Percentiles rank a stretch among this genome's conserved stretches.
Conservation (phyloP, 768 basidiomycete genomes). For the Melanogaster broomeanus region DNA sequence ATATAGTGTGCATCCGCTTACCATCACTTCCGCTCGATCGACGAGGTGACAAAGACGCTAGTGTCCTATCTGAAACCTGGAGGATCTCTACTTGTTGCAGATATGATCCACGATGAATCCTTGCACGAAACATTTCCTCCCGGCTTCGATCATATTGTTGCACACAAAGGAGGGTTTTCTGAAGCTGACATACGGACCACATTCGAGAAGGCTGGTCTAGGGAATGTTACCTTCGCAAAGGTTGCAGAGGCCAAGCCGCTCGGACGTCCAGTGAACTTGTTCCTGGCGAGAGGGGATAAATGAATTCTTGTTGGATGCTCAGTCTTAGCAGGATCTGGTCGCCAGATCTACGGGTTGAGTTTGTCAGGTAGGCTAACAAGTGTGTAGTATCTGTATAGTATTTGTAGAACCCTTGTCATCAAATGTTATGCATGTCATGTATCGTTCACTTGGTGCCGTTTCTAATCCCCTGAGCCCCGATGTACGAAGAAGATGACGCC, state of each 20-base stretch:
- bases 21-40: conserved; percentile 59
- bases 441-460: too few species aligned
- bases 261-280: conserved; percentile 43
- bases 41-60: conserved; percentile 52
- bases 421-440: neutral
- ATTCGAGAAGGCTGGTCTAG: conserved; percentile 58
- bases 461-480: too few species aligned
- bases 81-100: conserved; percentile 60
- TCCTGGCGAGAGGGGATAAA: conserved; percentile 57
- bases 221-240: conserved; percentile 41
- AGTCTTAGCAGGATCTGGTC: neutral
- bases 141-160: conserved; percentile 46
- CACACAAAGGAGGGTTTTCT: conserved; percentile 55
- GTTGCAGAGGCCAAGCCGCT: conserved; percentile 31
- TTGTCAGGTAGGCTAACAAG: neutral
- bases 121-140: conserved; percentile 29
- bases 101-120: too few species aligned
- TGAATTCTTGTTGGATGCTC: conserved; percentile 8
- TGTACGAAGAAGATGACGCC: conserved; percentile 45
- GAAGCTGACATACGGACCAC: conserved; percentile 47
- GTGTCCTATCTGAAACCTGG: conserved; percentile 59
- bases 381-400: too few species aligned
- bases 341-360: neutral
- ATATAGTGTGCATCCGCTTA: conserved; percentile 66
- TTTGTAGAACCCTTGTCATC: too few species aligned